Evolutionary conservation across 306 rosid species (phyloP), one percentile per base, ranked within the genome.

Genomic region (Fagus sylvatica): DNA sequence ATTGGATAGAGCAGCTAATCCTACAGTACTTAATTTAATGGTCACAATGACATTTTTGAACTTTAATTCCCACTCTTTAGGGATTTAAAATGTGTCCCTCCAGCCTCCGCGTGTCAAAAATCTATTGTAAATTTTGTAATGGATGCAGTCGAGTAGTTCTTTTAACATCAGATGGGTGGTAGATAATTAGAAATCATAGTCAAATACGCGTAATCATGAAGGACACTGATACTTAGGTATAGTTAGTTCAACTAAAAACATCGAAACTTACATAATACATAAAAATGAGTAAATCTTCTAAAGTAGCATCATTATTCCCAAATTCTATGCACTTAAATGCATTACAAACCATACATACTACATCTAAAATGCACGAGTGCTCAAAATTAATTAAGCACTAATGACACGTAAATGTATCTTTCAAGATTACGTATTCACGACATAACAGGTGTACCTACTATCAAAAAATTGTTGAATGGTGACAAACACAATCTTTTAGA

Each of bases 201-300:
- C 86, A 79, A 81, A 79, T 73, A 43, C 86, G 88, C 88, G 88
- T 79, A 76, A 68, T 72, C 80, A 30, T 78, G 2, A 0, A 54
- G 19, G 17, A 33, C 7, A 37, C 4, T 22, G 39, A 40, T 76
- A 79, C 77, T 79, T 2, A 22, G 28, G 28, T 22, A 22, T 22
- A 22, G 74, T 71, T 85, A 59, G 72, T 65, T 80, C 77, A 83
- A 75, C 83, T 59, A 74, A 82, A 40, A 53, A 69, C 48, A 69
- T 41, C 19, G 16, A 43, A 10, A 0, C 48, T 17, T 59, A 0
- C 53, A 61, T 73, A 53, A 62, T 61, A 74, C 76, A 73, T 70
- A 22, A 46, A 46, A 46, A 46, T 10, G 51, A 46, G 51, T 53
- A 17, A 15, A 5, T 61, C 4, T 67, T 67, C 32, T 34, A 68